Evolutionary conservation across 2,329 filamentous ascomycete species (phyloP), one percentile per base, ranked within the genome.

Genomic region (Amauroascus niger): DNA sequence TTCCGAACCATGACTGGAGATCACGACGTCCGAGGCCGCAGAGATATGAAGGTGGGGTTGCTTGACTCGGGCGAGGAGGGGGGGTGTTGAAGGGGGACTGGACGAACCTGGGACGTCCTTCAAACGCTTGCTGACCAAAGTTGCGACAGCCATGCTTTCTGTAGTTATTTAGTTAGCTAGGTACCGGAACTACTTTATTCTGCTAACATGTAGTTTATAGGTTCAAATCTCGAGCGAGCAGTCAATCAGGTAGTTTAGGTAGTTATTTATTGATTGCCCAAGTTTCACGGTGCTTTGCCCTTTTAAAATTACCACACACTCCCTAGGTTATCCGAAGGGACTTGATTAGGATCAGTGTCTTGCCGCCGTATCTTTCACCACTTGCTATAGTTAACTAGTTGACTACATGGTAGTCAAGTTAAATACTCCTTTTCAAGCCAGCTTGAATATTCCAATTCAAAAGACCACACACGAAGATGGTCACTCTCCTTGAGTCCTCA

Each of bases 81-180:
- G n/a, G 13, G 6, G 24, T 22, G 16, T 18, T n/a, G 9, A 11
- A n/a, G 39, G 24, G 18, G 18, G 39, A 9, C 39, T 39, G 33
- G 37, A 44, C 62, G 16, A 33, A 70, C 69, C 67, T 55, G 69
- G 63, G n/a, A 71, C 60, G 53, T 66, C 71, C 52, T 71, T 64
- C 52, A 68, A 62, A 22, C 59, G 61, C 55, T 63, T 63, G 54
- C 70, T 66, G 49, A 71, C 64, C n/a, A 71, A 55, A 55, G 67
- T 71, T 20, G 69, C 70, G 32, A 65, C 64, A 60, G 67, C 66
- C 56, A 59, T 51, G 32, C 37, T 30, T n/a, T n/a, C n/a, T n/a
- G n/a, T n/a, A n/a, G n/a, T n/a, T n/a, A n/a, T n/a, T n/a, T n/a
- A n/a, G n/a, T n/a, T n/a, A n/a, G n/a, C n/a, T n/a, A n/a, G n/a